These are phyloP conservation scores for Pichia heedii DNA, from an alignment of 805 yeast genomes.

Conservation along the genomic window DNA sequence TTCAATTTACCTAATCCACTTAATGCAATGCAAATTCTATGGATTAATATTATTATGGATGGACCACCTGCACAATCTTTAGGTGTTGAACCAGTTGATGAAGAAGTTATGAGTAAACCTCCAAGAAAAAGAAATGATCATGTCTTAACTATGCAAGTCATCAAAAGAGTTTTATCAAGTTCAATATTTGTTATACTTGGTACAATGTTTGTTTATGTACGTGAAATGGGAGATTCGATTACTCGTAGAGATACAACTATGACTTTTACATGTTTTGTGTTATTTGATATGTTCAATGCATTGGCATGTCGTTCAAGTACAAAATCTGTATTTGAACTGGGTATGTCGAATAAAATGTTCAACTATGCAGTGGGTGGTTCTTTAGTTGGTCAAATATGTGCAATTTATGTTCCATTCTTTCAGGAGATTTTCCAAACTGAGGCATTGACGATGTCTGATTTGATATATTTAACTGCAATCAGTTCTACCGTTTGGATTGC, in stretches of 20 bases:
- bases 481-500: conserved; percentile 78
- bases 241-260: conserved; percentile 96
- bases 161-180: conserved; percentile 66
- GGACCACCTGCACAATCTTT: conserved; percentile 98
- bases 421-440: conserved; percentile 93
- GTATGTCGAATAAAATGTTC: conserved; percentile 80
- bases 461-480: conserved; percentile 49
- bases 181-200: conserved; percentile 75
- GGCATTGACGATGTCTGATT: conserved; percentile 64
- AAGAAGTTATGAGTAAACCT: conserved; percentile 92
- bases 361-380: conserved; percentile 88
- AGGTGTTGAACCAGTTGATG: conserved; percentile 97
- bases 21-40: conserved; percentile 95
- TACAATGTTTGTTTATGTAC: conserved; percentile 76
- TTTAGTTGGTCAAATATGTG: conserved; percentile 82
- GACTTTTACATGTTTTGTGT: conserved; percentile 96
- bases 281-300: conserved; percentile 96
- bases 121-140: conserved; percentile 85
- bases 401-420: conserved; percentile 87
- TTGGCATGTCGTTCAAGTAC: conserved; percentile 83
- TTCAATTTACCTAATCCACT: conserved; percentile 88
- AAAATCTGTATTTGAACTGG: conserved; percentile 76
- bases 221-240: conserved; percentile 79
- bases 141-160: conserved; percentile 62
- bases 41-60: conserved; percentile 97